A percentile compares a stretch with the other conserved stretches of the same genome.
Evolutionary conservation across 257 asterid genomes (phyloP).

Genomic region (Plectranthus barbatus): DNA sequence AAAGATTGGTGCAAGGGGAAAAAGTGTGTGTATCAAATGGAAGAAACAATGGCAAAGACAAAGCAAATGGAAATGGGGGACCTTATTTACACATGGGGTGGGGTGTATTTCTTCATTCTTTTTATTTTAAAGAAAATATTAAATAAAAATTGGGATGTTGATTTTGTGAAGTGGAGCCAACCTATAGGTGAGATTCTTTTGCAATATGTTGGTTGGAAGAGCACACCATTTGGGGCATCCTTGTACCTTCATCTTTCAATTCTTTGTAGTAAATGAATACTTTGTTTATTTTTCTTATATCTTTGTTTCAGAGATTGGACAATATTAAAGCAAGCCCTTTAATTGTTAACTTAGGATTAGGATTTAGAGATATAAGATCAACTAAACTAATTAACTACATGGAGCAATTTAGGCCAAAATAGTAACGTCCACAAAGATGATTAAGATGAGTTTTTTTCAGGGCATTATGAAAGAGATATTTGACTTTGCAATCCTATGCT

Average conservation of each 20-base stretch:
- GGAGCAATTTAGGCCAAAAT: too few species aligned
- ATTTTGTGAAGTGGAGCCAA: conserved; percentile 54
- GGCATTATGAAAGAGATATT: too few species aligned
- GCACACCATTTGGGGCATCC: conserved; percentile 37
- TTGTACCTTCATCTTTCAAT: conserved; percentile 17
- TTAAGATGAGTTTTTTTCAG: too few species aligned
- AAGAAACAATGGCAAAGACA: conserved; percentile 54
- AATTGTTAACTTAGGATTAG: not conserved
- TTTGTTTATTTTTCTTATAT: not conserved
- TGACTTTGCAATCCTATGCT: too few species aligned
- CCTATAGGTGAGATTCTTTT: conserved; percentile 62
- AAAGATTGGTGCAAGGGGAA: too few species aligned
- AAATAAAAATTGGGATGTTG: not conserved
- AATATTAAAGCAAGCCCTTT: too few species aligned
- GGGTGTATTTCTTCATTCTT: conserved; percentile 20
- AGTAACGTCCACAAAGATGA: too few species aligned
- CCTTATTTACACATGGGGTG: conserved; percentile 86
- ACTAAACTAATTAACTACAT: too few species aligned
- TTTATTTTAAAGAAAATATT: not conserved
- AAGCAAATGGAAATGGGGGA: conserved; percentile 48
- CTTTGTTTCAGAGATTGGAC: too few species aligned
- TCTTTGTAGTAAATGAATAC: not conserved
- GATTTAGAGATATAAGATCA: not conserved
- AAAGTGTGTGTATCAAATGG: conserved; percentile 12
- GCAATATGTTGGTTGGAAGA: conserved; percentile 82